phyloP scores from a whole-genome alignment of 768 basidiomycete genomes.

The Xerocomellus chrysenteron region DNA sequence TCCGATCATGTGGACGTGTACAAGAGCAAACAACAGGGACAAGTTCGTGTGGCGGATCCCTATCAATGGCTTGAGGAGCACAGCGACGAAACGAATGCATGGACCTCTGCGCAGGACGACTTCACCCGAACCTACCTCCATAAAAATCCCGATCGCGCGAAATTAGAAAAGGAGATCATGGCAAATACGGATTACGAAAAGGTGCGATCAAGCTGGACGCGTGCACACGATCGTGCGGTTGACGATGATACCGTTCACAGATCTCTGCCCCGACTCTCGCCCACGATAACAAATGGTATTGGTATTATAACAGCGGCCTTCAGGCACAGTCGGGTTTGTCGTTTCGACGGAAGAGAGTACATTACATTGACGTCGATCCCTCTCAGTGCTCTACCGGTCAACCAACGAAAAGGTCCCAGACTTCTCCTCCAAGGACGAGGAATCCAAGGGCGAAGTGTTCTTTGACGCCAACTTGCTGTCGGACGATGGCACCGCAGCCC shows the following conservation, averaged over 20 bases:
- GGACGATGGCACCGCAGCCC: conserved; percentile 68
- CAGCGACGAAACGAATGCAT: conserved; percentile 60
- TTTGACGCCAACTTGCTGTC: conserved; percentile 79
- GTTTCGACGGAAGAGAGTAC: neutral
- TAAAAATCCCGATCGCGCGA: conserved; percentile 57
- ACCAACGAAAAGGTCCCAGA: conserved; percentile 53
- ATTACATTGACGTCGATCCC: neutral
- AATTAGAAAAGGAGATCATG: conserved; percentile 58
- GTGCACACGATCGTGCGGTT: neutral
- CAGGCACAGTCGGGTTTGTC: conserved; percentile 56
- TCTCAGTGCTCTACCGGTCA: conserved; percentile 61
- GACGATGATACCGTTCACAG: conserved; percentile 33
- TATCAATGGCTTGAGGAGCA: conserved; percentile 74
- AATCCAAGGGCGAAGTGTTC: conserved; percentile 63
- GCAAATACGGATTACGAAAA: conserved; percentile 52
- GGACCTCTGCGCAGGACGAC: conserved; percentile 59
- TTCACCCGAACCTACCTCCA: conserved; percentile 62
- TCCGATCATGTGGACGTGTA: conserved; percentile 68
- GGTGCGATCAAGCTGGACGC: conserved; percentile 24
- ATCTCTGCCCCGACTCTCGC: conserved; percentile 62
- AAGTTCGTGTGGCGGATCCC: conserved; percentile 66
- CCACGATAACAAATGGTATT: conserved; percentile 75
- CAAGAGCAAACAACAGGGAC: conserved; percentile 59
- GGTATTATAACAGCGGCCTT: conserved; percentile 77
- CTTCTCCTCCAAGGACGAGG: conserved; percentile 44